Percentiles rank a stretch among this genome's conserved stretches.
Conservation (phyloP, 164 flowering plant species). For the Saururus chinensis region DNA sequence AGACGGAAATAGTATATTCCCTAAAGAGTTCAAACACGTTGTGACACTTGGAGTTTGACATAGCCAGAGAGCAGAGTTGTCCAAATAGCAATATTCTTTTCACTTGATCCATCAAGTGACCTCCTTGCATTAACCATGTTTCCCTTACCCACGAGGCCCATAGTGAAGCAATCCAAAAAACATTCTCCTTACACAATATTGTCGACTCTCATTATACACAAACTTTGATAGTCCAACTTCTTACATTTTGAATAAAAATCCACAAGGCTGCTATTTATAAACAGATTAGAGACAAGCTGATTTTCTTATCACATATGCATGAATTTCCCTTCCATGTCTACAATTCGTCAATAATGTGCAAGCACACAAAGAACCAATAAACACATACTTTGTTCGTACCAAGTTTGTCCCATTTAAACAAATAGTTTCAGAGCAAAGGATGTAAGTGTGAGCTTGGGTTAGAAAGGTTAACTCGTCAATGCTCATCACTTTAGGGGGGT, state of each 20-base stretch:
- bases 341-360: constrained; percentile 38
- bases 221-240: constrained; percentile 45
- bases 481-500: too few species aligned
- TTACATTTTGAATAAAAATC: constrained; percentile 77
- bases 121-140: too few species aligned
- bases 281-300: constrained; percentile 40
- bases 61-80: constrained; percentile 70
- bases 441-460: too few species aligned
- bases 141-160: constrained; percentile 41
- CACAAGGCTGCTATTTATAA: constrained; percentile 50
- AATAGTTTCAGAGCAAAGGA: constrained; percentile 42
- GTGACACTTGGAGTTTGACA: constrained; percentile 39
- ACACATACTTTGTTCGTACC: constrained; percentile 49
- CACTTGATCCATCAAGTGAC: constrained; percentile 48
- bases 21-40: constrained; percentile 43
- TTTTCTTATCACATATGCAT: constrained; percentile 47
- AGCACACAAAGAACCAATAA: constrained; percentile 48
- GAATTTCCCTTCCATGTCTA: constrained; percentile 53
- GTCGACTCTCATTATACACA: constrained; percentile 16
- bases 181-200: too few species aligned
- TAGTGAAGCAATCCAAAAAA: constrained; percentile 37
- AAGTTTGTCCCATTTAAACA: constrained; percentile 33
- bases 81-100: constrained; percentile 58
- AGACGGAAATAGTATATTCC: too few species aligned
- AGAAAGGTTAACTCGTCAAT: too few species aligned